A percentile compares a stretch with the other conserved stretches of the same genome.
These are phyloP conservation scores for Apiosordaria backusii DNA, from an alignment of 495 filamentous ascomycete species.

Conservation along the genomic window DNA sequence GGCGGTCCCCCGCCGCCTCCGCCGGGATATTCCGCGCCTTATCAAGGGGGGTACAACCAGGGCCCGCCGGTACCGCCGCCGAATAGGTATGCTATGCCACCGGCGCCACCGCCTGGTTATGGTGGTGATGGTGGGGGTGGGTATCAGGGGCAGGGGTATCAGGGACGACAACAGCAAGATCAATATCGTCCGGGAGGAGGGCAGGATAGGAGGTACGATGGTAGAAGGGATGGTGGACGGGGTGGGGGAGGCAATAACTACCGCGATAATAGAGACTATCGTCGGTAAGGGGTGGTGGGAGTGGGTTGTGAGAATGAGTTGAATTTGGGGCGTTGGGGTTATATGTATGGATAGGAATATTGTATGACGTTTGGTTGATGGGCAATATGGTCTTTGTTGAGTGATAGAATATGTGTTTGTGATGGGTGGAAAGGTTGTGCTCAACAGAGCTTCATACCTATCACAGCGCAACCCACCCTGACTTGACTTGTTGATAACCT, in stretches of 20 bases:
- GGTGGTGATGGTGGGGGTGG: conserved; percentile 22
- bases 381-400: too few relatives aligned
- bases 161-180: conserved; percentile 16
- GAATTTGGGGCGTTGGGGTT: neutral
- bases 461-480: too few relatives aligned
- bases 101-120: conserved; percentile 6
- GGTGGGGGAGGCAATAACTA: conserved; percentile 12
- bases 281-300: neutral
- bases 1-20: conserved; percentile 17
- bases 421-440: too few relatives aligned
- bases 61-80: conserved; percentile 10
- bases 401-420: too few relatives aligned
- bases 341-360: neutral
- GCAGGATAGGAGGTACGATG: conserved; percentile 14
- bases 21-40: neutral
- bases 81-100: conserved; percentile 12
- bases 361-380: too few relatives aligned
- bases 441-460: too few relatives aligned
- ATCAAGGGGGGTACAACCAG: conserved; percentile 5
- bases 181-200: conserved; percentile 10
- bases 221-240: conserved; percentile 14
- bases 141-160: conserved; percentile 20
- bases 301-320: neutral
- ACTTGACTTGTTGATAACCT: too few relatives aligned
- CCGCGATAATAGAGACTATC: conserved; percentile 10